These are phyloP conservation scores for Cladosporium sp. DNA, from an alignment of 2,329 filamentous ascomycete species.

Conservation along the genomic window DNA sequence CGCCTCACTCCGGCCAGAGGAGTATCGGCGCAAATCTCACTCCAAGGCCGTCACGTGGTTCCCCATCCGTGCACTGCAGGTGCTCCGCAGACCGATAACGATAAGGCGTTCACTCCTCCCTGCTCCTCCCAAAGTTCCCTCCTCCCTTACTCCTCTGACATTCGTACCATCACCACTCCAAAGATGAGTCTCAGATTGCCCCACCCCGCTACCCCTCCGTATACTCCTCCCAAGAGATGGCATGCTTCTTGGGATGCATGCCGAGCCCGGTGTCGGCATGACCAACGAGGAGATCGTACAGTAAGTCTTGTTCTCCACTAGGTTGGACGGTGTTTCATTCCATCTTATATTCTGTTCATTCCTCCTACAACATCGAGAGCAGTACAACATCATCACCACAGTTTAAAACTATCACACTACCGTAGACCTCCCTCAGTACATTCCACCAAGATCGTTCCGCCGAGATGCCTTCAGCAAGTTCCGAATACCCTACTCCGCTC, in stretches of 20 bases:
- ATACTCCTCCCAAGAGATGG: neutral
- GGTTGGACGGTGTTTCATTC: neutral
- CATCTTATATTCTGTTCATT: neutral
- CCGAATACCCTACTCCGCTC: constrained; percentile 10
- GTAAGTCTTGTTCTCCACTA: neutral
- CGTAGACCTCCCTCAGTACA: neutral
- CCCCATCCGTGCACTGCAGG: constrained; percentile 6
- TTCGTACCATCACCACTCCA: neutral
- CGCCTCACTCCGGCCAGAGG: neutral
- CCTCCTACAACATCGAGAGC: too few species aligned
- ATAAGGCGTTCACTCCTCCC: constrained; percentile 9
- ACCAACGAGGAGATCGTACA: neutral
- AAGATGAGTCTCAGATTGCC: neutral
- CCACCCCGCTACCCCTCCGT: neutral
- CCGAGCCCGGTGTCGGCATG: neutral
- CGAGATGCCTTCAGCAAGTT: constrained; percentile 8
- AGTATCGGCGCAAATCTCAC: constrained; percentile 4
- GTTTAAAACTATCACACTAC: neutral
- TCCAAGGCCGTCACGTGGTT: neutral
- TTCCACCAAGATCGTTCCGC: neutral
- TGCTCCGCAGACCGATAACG: neutral
- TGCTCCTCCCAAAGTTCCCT: constrained; percentile 2
- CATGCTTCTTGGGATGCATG: neutral
- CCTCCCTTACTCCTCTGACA: neutral
- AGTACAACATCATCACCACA: neutral